Conservation (phyloP, 2,329 filamentous ascomycete species). For the Fusarium piperis region DNA sequence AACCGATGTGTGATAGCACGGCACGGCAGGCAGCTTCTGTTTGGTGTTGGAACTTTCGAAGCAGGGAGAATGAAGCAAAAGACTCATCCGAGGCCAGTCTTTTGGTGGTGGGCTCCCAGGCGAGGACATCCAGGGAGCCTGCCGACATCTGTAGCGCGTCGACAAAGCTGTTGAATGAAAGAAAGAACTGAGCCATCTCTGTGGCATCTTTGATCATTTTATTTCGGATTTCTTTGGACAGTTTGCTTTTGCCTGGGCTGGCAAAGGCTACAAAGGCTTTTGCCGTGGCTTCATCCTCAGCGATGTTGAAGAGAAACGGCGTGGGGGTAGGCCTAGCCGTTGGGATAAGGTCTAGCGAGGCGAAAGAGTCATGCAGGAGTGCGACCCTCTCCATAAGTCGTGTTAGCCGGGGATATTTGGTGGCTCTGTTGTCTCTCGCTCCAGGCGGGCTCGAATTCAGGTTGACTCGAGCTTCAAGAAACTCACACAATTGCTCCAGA, state of each 20-base stretch:
- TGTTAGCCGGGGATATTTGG: background rate
- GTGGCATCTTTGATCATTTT: background rate
- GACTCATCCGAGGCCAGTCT: background rate
- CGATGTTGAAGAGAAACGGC: background rate
- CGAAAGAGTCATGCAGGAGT: fast-evolving
- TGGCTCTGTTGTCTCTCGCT: background rate
- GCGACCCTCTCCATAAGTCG: background rate
- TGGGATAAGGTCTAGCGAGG: background rate
- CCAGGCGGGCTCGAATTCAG: background rate
- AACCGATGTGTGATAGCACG: background rate
- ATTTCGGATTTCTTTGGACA: background rate
- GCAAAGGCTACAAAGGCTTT: background rate
- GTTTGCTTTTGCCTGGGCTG: background rate
- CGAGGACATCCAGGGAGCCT: background rate
- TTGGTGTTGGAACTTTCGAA: background rate
- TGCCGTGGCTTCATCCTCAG: background rate
- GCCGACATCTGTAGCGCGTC: background rate
- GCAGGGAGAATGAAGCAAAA: background rate
- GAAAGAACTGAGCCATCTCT: background rate
- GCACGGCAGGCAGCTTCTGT: background rate
- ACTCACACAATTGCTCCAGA: background rate
- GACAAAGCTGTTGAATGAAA: background rate
- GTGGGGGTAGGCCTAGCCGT: background rate
- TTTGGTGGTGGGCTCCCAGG: background rate
- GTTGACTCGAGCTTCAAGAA: background rate